A percentile compares a stretch with the other conserved stretches of the same genome.
phyloP scores from a whole-genome alignment of 1,284 basidiomycete genomes.

The Fomitopsis schrenkii region DNA sequence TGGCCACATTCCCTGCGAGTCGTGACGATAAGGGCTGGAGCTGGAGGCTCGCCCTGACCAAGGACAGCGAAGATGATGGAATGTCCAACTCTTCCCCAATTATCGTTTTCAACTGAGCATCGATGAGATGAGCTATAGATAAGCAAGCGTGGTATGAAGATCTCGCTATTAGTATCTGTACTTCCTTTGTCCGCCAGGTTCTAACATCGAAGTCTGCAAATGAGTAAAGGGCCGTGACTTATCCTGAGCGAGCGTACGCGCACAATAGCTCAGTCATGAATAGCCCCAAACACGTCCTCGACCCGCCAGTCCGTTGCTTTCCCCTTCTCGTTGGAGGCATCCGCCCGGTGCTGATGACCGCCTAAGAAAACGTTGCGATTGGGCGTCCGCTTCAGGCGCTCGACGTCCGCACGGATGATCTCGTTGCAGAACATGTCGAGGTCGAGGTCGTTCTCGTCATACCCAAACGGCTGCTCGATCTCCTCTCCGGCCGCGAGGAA shows the following conservation, averaged over 20 bases:
- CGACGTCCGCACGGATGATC: constrained; percentile 48
- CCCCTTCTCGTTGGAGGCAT: background rate
- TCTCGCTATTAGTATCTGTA: background rate
- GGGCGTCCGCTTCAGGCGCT: constrained; percentile 41
- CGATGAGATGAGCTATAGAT: background rate
- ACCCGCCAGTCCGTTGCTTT: constrained; percentile 11
- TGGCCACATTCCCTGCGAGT: too few relatives aligned
- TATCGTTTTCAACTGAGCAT: too few relatives aligned
- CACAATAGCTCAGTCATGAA: background rate
- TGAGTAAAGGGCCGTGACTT: background rate
- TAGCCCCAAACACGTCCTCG: constrained; percentile 19
- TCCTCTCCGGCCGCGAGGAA: constrained; percentile 64
- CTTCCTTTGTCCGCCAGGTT: background rate
- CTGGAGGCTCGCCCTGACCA: too few relatives aligned
- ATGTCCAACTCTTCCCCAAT: too few relatives aligned
- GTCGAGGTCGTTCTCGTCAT: constrained; percentile 49
- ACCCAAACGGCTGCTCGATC: constrained; percentile 62
- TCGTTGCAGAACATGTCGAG: constrained; percentile 56
- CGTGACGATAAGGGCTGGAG: too few relatives aligned
- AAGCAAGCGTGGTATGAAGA: background rate
- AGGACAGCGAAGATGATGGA: too few relatives aligned
- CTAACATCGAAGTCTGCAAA: background rate
- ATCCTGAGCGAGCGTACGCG: background rate
- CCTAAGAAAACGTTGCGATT: constrained; percentile 44
- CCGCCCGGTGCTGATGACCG: constrained; percentile 12